These are phyloP conservation scores for Acacia pycnantha DNA, from an alignment of 331 rosid genomes.

Conservation along the genomic window DNA sequence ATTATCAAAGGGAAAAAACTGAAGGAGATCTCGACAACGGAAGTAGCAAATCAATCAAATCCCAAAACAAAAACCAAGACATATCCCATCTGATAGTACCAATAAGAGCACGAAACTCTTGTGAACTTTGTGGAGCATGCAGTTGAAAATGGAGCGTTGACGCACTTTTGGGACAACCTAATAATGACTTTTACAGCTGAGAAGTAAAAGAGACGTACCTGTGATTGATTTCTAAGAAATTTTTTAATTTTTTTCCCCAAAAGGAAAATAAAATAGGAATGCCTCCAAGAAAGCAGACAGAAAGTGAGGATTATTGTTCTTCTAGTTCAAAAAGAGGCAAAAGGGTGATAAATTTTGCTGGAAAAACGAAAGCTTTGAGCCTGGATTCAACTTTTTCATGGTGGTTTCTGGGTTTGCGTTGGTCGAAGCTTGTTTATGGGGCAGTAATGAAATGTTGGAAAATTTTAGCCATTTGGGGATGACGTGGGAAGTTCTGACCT, in stretches of 20 bases:
- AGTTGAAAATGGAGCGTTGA: conserved; percentile 8
- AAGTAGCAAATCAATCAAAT: neutral
- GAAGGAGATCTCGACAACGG: conserved; percentile 23
- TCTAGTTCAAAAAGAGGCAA: neutral
- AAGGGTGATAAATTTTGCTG: neutral
- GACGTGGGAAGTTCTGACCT: conserved; percentile 55
- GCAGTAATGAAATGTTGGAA: neutral
- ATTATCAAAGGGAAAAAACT: neutral
- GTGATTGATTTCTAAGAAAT: conserved; percentile 3
- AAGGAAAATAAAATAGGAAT: neutral
- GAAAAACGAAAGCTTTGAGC: conserved; percentile 22
- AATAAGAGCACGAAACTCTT: conserved; percentile 20
- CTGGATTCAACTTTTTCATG: neutral
- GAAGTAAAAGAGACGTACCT: conserved; percentile 29
- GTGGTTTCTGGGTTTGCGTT: neutral
- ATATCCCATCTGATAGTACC: neutral
- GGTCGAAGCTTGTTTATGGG: neutral
- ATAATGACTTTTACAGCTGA: neutral
- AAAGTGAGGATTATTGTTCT: conserved; percentile 8
- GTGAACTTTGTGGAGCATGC: conserved; percentile 12
- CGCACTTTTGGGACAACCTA: neutral
- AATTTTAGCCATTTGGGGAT: conserved; percentile 14
- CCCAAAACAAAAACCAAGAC: neutral
- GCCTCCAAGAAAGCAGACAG: conserved; percentile 8
- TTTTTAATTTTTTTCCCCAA: neutral